These are phyloP conservation scores for Daldinia eschscholtzii DNA, from an alignment of 2,329 filamentous ascomycete genomes.

Conservation along the genomic window DNA sequence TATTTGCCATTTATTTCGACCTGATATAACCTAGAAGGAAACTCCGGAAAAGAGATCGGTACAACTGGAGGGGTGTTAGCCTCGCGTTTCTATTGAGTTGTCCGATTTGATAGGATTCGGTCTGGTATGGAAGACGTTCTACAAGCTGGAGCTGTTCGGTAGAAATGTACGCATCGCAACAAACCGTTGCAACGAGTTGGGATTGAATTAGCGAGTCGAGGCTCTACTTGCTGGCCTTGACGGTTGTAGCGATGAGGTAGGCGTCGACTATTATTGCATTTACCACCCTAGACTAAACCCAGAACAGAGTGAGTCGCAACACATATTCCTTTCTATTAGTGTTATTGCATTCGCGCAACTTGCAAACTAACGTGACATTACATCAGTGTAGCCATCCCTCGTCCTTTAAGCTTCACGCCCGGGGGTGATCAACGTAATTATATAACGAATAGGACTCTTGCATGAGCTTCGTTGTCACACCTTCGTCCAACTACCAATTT, in stretches of 20 bases:
- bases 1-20: background rate
- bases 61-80: background rate
- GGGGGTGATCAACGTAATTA: conserved; percentile 20
- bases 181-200: conserved; percentile 28
- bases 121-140: conserved; percentile 18
- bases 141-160: conserved; percentile 22
- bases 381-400: conserved; percentile 32
- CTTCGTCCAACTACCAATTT: conserved; percentile 8
- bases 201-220: conserved; percentile 34
- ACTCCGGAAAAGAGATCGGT: background rate
- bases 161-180: conserved; percentile 10
- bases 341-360: conserved; percentile 20
- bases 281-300: conserved; percentile 5
- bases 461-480: conserved; percentile 12
- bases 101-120: conserved; percentile 3
- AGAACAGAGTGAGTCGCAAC: conserved; percentile 31
- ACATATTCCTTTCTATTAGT: conserved; percentile 25
- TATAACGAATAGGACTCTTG: conserved; percentile 23
- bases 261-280: conserved; percentile 12
- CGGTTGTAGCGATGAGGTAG: conserved; percentile 1
- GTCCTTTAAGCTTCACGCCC: conserved; percentile 19
- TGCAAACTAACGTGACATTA: conserved; percentile 37
- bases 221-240: background rate
- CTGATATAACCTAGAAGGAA: background rate
- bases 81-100: conserved; percentile 1